phyloP scores from a whole-genome alignment of 371 early-diverging fungal genomes.

The Syncephalastrum sp. region DNA sequence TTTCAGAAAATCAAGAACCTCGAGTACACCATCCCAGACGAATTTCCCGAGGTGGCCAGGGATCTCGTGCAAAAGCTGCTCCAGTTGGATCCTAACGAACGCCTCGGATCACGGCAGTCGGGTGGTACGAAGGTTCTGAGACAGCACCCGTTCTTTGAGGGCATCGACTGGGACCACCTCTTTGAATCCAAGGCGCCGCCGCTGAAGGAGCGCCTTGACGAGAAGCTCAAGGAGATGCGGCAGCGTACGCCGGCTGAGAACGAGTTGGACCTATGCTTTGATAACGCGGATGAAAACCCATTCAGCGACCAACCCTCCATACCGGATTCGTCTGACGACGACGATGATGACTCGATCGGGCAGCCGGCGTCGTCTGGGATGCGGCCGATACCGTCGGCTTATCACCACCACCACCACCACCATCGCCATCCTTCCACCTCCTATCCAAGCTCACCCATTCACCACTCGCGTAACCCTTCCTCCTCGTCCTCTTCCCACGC shows the following conservation, averaged over 20 bases:
- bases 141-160: slow-evolving; percentile 86
- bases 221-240: slow-evolving; percentile 32
- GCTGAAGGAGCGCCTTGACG: slow-evolving; percentile 29
- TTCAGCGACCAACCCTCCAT: slow-evolving; percentile 8
- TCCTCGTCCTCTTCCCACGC: too few species aligned
- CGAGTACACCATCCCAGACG: slow-evolving; percentile 80
- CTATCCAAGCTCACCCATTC: too few species aligned
- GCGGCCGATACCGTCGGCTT: too few species aligned
- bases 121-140: slow-evolving; percentile 76
- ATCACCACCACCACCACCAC: too few species aligned
- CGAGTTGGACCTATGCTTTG: slow-evolving; percentile 35
- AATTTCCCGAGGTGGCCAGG: slow-evolving; percentile 63
- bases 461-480: too few species aligned
- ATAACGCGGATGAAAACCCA: slow-evolving; percentile 10
- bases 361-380: too few species aligned
- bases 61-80: slow-evolving; percentile 77
- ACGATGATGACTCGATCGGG: too few species aligned
- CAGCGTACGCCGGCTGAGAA: slow-evolving; percentile 9
- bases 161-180: slow-evolving; percentile 78
- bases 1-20: slow-evolving; percentile 91
- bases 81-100: slow-evolving; percentile 69
- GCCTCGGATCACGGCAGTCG: slow-evolving; percentile 65
- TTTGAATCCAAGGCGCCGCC: slow-evolving; percentile 42
- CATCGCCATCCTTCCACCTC: too few species aligned
- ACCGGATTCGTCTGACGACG: too few species aligned